Base-by-base conservation (phyloP, 352 stramenopile genomes). In the Phytophthora aleatoria region DNA sequence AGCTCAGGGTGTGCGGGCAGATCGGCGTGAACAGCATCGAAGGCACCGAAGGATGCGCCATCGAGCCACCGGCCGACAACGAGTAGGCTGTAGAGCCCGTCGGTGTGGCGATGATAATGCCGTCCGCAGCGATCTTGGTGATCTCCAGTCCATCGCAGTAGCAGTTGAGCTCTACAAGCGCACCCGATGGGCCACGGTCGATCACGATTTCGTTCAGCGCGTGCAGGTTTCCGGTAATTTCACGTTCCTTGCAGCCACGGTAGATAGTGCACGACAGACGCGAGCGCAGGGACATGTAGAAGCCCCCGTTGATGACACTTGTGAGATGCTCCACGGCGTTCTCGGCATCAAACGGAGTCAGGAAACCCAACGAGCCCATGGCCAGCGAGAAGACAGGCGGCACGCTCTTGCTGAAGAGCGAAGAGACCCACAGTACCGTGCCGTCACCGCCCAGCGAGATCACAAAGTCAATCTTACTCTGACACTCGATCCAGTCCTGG, bases 191-290 rank as follows among this genome's bases (percentile, higher is more conserved):
- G 5, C 97, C 97, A 38, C 97, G 89, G 71, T 99, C 96, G 56
- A 99, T 97, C 28, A 99, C 96, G 43, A 99, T 97, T 83, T 99
- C 98, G 73, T 99, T 99, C 33, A 99, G 77, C 7, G 98, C 96
- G 68, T 98, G 94, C 57, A 97, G 85, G 1, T 90, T 73, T 31
- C 74, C 68, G n/a, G 79, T 58, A 15, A 76, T 73, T 53, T 89
- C 79, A 5, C 57, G 67, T 31, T 85, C 76, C 53, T 90, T 75
- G 55, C 81, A 74, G 7, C 71, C 71, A 33, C 88, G 86, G 26
- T 85, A 77, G 57, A 96, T 91, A 38, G 86, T 83, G 41, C 85
- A 87, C 11, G 83, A 73, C 30, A 96, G 66, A 2, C 88, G 79
- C 20, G 87, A 94, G 48, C 88, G 81, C 35, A 96, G 49, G 20